These are phyloP conservation scores for Hydrangea macrophylla DNA, from an alignment of 148 eudicot species.

Conservation along the genomic window DNA sequence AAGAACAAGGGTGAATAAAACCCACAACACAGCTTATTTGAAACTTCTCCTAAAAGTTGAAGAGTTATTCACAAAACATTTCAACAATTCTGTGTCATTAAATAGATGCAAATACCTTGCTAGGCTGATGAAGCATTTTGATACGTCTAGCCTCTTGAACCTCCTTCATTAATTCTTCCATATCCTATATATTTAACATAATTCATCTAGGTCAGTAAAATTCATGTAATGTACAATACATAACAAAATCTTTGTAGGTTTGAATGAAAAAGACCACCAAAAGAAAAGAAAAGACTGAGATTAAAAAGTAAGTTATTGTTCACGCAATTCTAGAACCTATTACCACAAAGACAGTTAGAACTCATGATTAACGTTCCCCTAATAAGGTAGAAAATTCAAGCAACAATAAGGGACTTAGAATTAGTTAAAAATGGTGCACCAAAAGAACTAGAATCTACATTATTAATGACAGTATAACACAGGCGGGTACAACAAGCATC, in stretches of 20 bases:
- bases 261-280: neutral
- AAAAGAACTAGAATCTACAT: no score
- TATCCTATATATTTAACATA: slow-evolving; percentile 48
- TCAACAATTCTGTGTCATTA: neutral
- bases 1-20: slow-evolving; percentile 6
- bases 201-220: slow-evolving; percentile 1
- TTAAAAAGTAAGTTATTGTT: neutral
- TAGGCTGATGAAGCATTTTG: slow-evolving; percentile 98
- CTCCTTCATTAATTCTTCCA: slow-evolving; percentile 89
- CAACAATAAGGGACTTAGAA: neutral
- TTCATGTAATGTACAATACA: neutral
- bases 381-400: neutral
- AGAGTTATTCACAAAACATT: neutral
- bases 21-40: neutral
- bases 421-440: neutral
- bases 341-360: neutral
- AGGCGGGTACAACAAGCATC: no score
- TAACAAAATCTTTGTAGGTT: neutral
- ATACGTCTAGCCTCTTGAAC: slow-evolving; percentile 99
- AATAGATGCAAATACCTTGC: slow-evolving; percentile 55
- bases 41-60: neutral
- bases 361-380: neutral
- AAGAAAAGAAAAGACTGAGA: neutral
- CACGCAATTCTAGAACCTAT: neutral
- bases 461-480: no score